Conservation (phyloP, 1,284 basidiomycete genomes). For the Coniophora puteana region DNA sequence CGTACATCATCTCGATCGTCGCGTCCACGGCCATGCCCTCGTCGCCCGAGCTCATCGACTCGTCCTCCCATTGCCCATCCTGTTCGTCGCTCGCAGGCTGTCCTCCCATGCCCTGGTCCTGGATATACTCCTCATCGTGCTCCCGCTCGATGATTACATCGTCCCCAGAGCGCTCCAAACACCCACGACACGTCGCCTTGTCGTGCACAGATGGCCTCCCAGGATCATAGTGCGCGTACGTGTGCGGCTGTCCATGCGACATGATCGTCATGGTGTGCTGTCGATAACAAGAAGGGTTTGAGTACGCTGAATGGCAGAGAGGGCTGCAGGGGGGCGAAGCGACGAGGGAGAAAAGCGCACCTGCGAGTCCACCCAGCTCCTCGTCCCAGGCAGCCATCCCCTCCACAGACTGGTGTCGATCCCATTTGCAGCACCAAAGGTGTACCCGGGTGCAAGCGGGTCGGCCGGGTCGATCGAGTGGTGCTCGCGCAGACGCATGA, state of each 20-base stretch:
- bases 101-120: conserved; percentile 4
- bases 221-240: conserved; percentile 33
- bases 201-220: conserved; percentile 38
- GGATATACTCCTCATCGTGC: conserved; percentile 18
- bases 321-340: background rate
- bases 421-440: conserved; percentile 17
- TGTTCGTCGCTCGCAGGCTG: conserved; percentile 13
- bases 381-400: conserved; percentile 61
- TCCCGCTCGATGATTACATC: conserved; percentile 27
- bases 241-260: conserved; percentile 19
- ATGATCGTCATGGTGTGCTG: conserved; percentile 19
- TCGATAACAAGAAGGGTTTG: too few species aligned
- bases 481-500: conserved; percentile 53
- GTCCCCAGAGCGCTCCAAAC: conserved; percentile 26
- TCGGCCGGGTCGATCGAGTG: conserved; percentile 38
- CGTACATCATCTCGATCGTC: too few species aligned
- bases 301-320: conserved; percentile 5
- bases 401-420: conserved; percentile 48
- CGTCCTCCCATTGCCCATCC: too few species aligned
- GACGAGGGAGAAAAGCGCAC: conserved; percentile 23
- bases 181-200: conserved; percentile 36
- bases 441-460: conserved; percentile 26
- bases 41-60: too few species aligned
- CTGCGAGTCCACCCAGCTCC: conserved; percentile 23
- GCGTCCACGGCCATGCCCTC: too few species aligned